Evolutionary conservation across 495 filamentous ascomycete species (phyloP).

Genomic region (Bryoglossum gracile): DNA sequence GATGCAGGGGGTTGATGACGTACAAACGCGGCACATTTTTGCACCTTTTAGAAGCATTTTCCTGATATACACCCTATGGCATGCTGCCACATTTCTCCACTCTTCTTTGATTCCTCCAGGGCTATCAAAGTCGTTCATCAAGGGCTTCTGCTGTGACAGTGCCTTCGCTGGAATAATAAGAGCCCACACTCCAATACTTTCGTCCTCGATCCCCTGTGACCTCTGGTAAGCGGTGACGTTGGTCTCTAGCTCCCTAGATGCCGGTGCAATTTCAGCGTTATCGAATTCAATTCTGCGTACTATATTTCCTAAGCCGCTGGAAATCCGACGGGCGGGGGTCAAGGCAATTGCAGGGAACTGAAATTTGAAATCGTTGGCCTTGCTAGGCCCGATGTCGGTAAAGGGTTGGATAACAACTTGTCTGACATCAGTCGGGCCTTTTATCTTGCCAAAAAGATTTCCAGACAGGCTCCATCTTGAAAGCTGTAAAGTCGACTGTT

Average conservation of each 20-base stretch:
- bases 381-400: too few relatives aligned
- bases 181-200: slow-evolving; percentile 67
- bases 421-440: slow-evolving; percentile 1
- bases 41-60: too few relatives aligned
- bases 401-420: slow-evolving; percentile 26
- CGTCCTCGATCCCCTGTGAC: slow-evolving; percentile 23
- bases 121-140: too few relatives aligned
- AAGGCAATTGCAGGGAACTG: slow-evolving; percentile 53
- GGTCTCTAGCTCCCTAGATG: slow-evolving; percentile 68
- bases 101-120: too few relatives aligned
- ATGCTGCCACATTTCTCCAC: slow-evolving; percentile 9
- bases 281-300: slow-evolving; percentile 55
- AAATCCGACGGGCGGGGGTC: slow-evolving; percentile 55
- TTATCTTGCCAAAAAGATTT: slow-evolving; percentile 15
- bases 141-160: too few relatives aligned
- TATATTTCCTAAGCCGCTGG: slow-evolving; percentile 74
- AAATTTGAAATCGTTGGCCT: background rate
- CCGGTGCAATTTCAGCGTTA: slow-evolving; percentile 44
- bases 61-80: too few relatives aligned
- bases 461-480: slow-evolving; percentile 42
- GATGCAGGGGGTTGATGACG: slow-evolving; percentile 22
- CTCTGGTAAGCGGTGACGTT: slow-evolving; percentile 52
- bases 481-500: slow-evolving; percentile 50
- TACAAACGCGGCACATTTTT: slow-evolving; percentile 51
- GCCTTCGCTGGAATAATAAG: slow-evolving; percentile 53